phyloP scores from a whole-genome alignment of 2,329 filamentous ascomycete species.

The Hyphodiscus sp. region DNA sequence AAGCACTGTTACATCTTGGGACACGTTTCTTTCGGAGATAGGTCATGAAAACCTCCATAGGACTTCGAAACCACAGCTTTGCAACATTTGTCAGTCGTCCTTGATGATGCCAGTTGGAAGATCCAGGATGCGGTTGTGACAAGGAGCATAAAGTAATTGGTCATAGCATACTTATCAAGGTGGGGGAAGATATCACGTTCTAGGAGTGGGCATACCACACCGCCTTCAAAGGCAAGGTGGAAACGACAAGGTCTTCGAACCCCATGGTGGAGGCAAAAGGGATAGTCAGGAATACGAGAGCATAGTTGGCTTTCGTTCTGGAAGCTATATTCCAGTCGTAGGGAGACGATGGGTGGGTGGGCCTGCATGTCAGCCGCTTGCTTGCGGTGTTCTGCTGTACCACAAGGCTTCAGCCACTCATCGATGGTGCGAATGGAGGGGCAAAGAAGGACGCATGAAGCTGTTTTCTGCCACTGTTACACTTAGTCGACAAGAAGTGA shows the following conservation, averaged over 20 bases:
- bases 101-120: slow-evolving; percentile 24
- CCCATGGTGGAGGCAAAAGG: slow-evolving; percentile 27
- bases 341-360: not conserved
- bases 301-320: slow-evolving; percentile 29
- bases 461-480: not conserved
- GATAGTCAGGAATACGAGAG: slow-evolving; percentile 27
- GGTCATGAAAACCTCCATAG: slow-evolving; percentile 21
- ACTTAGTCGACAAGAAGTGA: too few species aligned
- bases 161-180: too few species aligned
- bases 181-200: slow-evolving; percentile 16
- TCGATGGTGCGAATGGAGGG: not conserved
- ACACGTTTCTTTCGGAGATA: slow-evolving; percentile 24
- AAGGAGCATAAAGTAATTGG: slow-evolving; percentile 26
- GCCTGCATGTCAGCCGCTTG: not conserved
- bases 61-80: slow-evolving; percentile 29
- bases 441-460: not conserved
- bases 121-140: slow-evolving; percentile 28
- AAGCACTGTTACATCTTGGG: slow-evolving; percentile 12
- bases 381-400: not conserved
- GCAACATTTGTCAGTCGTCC: slow-evolving; percentile 19
- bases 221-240: too few species aligned
- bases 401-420: not conserved
- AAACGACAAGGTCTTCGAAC: slow-evolving; percentile 23
- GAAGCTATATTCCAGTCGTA: slow-evolving; percentile 28
- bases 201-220: slow-evolving; percentile 28